Conservation (phyloP, 2,329 filamentous ascomycete genomes). For the Biscogniauxia marginata region DNA sequence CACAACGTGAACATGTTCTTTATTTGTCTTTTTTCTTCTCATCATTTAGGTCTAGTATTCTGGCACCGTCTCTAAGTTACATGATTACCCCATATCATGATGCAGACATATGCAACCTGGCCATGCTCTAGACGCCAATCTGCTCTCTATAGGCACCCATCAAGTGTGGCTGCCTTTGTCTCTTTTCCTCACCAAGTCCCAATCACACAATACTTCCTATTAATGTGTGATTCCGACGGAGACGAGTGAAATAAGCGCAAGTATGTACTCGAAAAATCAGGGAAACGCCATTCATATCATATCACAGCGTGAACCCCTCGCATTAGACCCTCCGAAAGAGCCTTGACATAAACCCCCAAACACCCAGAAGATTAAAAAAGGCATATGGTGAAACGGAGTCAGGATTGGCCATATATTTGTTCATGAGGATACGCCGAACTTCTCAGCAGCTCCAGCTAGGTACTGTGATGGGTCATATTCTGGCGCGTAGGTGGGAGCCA, state of each 20-base stretch:
- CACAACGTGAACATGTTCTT: no score
- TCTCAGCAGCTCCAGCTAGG: slow-evolving; percentile 47
- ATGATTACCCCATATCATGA: slow-evolving; percentile 22
- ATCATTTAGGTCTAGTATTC: slow-evolving; percentile 24
- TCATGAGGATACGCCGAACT: slow-evolving; percentile 41
- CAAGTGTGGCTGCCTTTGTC: slow-evolving; percentile 15
- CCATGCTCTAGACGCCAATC: slow-evolving; percentile 19
- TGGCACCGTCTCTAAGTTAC: slow-evolving; percentile 22
- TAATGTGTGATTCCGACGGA: slow-evolving; percentile 2
- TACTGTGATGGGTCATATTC: slow-evolving; percentile 53
- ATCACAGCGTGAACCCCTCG: slow-evolving; percentile 17
- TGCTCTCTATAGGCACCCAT: slow-evolving; percentile 22
- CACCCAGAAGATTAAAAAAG: slow-evolving; percentile 25
- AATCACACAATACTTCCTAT: not conserved
- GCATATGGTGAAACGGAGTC: slow-evolving; percentile 18
- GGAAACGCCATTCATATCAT: slow-evolving; percentile 16
- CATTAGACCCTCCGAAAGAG: slow-evolving; percentile 3
- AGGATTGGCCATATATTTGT: slow-evolving; percentile 7
- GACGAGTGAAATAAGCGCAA: slow-evolving; percentile 12
- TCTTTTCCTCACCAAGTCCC: not conserved
- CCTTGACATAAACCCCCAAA: slow-evolving; percentile 10
- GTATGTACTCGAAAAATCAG: slow-evolving; percentile 25
- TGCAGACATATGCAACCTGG: slow-evolving; percentile 20
- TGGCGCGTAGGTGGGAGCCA: slow-evolving; percentile 60
- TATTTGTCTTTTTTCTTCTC: slow-evolving; percentile 11